Evolutionary conservation across 2,329 filamentous ascomycete species (phyloP).

Genomic region (Fusarium protoensiforme): DNA sequence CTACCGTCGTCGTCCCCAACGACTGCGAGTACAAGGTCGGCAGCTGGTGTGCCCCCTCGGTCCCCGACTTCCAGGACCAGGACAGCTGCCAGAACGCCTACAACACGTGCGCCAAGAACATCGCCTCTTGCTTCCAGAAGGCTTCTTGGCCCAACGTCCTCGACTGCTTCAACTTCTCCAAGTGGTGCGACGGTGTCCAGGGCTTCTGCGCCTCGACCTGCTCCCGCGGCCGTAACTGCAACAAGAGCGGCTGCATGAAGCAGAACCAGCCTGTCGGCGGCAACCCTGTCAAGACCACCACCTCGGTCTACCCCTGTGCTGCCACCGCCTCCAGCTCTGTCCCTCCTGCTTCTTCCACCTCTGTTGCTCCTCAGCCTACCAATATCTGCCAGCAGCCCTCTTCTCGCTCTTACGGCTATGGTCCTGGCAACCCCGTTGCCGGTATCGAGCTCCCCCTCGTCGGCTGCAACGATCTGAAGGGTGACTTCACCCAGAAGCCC

Average conservation of each 20-base stretch:
- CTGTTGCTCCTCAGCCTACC: constrained; percentile 59
- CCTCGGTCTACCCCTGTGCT: constrained; percentile 49
- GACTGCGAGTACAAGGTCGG: constrained; percentile 66
- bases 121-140: constrained; percentile 61
- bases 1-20: constrained; percentile 56
- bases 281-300: constrained; percentile 48
- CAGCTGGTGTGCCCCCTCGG: constrained; percentile 62
- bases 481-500: constrained; percentile 54
- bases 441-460: constrained; percentile 63
- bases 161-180: constrained; percentile 61
- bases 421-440: constrained; percentile 68
- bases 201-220: constrained; percentile 57
- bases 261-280: constrained; percentile 54
- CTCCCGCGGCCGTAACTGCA: constrained; percentile 45
- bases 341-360: constrained; percentile 45
- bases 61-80: constrained; percentile 60
- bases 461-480: constrained; percentile 63
- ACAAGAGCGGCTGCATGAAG: constrained; percentile 57
- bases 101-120: constrained; percentile 59
- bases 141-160: constrained; percentile 62
- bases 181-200: constrained; percentile 61
- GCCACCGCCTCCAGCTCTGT: constrained; percentile 45
- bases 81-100: constrained; percentile 55
- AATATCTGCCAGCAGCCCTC: constrained; percentile 65
- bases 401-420: constrained; percentile 72